Conservation (phyloP, 1,284 basidiomycete species). For the Ganoderma leucocontextum region DNA sequence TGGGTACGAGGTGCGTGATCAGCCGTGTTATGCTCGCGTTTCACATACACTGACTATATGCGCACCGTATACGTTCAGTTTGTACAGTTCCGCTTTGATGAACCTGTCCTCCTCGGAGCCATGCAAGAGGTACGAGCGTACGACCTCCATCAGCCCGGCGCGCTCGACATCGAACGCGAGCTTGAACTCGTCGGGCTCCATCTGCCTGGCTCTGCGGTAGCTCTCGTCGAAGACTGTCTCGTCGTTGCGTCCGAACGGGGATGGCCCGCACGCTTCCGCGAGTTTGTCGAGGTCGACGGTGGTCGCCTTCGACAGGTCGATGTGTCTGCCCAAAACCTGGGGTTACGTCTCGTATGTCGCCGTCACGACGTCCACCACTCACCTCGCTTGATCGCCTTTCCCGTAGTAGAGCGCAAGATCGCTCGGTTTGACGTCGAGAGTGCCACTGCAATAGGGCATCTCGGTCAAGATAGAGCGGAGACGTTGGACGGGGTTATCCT, state of each 20-base stretch:
- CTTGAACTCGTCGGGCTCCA: slow-evolving; percentile 28
- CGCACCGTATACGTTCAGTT: slow-evolving; percentile 37
- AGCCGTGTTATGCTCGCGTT: too few species aligned
- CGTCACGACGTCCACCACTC: too few species aligned
- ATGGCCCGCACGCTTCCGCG: slow-evolving; percentile 29
- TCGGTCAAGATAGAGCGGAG: too few species aligned
- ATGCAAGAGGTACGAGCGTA: background rate
- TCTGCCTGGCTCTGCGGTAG: slow-evolving; percentile 35
- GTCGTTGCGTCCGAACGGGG: slow-evolving; percentile 32
- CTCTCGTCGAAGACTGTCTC: background rate
- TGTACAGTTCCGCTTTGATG: slow-evolving; percentile 42
- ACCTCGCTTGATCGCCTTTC: too few species aligned
- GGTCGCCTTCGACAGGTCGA: background rate
- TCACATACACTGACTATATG: background rate
- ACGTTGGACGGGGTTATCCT: too few species aligned
- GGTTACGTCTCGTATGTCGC: too few species aligned
- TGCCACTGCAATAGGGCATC: too few species aligned
- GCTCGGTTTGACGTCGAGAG: too few species aligned
- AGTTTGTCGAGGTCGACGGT: too few species aligned
- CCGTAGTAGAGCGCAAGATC: too few species aligned
- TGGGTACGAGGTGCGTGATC: slow-evolving; percentile 20
- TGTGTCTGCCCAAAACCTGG: background rate
- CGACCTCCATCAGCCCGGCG: background rate
- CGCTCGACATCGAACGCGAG: slow-evolving; percentile 19
- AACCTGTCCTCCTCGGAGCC: background rate